Percentiles rank a stretch among this genome's conserved stretches.
These are phyloP conservation scores for Phytophthora constricta DNA, from an alignment of 352 stramenopile species.

Conservation along the genomic window DNA sequence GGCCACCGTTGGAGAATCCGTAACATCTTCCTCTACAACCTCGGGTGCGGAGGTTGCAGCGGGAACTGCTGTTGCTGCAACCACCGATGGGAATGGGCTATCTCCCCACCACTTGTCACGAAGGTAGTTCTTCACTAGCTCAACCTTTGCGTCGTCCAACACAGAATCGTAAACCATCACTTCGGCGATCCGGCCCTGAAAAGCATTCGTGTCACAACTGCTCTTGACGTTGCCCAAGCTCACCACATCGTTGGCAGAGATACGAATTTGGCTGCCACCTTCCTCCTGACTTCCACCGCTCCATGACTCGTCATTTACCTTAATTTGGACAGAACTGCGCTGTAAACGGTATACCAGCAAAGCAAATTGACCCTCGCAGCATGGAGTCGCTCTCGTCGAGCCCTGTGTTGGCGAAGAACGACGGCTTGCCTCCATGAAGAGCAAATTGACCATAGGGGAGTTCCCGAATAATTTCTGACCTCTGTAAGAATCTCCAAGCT, in stretches of 20 bases:
- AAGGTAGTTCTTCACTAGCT: conserved; percentile 52
- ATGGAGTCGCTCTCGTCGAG: conserved; percentile 41
- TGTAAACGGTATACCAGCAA: conserved; percentile 61
- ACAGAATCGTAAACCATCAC: conserved; percentile 57
- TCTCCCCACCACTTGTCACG: conserved; percentile 56
- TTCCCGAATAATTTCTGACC: conserved; percentile 78
- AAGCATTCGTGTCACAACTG: conserved; percentile 62
- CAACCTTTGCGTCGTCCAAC: conserved; percentile 42
- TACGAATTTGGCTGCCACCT: conserved; percentile 32
- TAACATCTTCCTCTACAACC: not conserved
- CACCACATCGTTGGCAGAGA: conserved; percentile 56
- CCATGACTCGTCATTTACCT: conserved; percentile 44
- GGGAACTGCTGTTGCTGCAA: not conserved
- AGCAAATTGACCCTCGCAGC: conserved; percentile 35
- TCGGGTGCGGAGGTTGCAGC: conserved; percentile 2
- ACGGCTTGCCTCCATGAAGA: conserved; percentile 61
- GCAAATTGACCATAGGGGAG: conserved; percentile 71
- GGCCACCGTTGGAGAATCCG: not conserved
- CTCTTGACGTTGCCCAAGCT: conserved; percentile 64
- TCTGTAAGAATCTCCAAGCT: conserved; percentile 46
- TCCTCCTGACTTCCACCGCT: conserved; percentile 14
- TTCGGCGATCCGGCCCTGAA: conserved; percentile 63
- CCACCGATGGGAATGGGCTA: conserved; percentile 23
- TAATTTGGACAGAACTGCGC: conserved; percentile 51
- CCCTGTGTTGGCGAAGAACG: conserved; percentile 57